These are phyloP conservation scores for Globisporangium cylindrosporum DNA, from an alignment of 352 stramenopile species.

Conservation along the genomic window DNA sequence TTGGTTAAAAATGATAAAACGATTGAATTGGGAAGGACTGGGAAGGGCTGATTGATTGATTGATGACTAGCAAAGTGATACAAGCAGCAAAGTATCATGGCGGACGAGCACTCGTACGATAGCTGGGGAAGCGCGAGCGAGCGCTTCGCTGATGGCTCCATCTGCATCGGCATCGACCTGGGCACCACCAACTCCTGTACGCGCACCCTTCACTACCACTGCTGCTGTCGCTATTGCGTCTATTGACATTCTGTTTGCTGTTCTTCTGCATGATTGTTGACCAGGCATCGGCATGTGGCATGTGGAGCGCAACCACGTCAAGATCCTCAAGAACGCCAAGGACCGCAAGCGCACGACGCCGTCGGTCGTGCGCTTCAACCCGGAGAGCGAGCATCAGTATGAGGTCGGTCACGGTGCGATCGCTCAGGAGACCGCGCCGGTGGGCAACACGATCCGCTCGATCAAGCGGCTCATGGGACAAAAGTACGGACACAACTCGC, in stretches of 20 bases:
- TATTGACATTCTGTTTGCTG: constrained; percentile 1
- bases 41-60: background rate
- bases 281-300: constrained; percentile 78
- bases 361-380: constrained; percentile 73
- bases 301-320: constrained; percentile 76
- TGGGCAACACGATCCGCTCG: constrained; percentile 72
- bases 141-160: constrained; percentile 63
- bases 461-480: constrained; percentile 86
- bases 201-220: background rate
- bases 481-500: constrained; percentile 18
- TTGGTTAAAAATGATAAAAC: constrained; percentile 6
- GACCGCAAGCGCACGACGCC: constrained; percentile 71
- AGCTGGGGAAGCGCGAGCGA: constrained; percentile 72
- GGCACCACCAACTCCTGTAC: constrained; percentile 99
- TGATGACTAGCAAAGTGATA: background rate
- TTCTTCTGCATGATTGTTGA: background rate
- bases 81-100: constrained; percentile 7
- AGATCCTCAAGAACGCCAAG: constrained; percentile 75
- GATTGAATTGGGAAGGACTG: background rate
- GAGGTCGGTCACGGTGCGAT: constrained; percentile 60
- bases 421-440: constrained; percentile 43
- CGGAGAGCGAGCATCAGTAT: constrained; percentile 34
- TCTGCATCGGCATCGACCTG: constrained; percentile 99
- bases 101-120: constrained; percentile 53
- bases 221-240: background rate